phyloP scores from a whole-genome alignment of 1,284 basidiomycete species.

The Papiliotrema terrestris region DNA sequence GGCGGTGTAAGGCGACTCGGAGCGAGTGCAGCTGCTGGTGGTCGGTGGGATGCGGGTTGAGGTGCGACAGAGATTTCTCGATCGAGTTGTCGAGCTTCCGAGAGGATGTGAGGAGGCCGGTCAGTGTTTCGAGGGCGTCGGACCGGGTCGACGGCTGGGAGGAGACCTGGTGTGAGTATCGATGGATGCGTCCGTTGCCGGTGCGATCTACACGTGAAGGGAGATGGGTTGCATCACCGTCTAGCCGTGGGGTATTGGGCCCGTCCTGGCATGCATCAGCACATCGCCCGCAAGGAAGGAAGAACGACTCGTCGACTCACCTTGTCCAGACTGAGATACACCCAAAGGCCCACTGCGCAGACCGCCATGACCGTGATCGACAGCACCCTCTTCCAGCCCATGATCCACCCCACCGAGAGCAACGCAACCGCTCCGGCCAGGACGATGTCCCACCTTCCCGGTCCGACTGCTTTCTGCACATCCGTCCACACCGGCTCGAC shows the following conservation, averaged over 20 bases:
- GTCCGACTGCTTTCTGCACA: not conserved
- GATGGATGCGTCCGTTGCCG: no score
- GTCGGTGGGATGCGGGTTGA: slow-evolving; percentile 16
- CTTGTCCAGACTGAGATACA: no score
- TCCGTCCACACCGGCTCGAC: no score
- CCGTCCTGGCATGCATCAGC: no score
- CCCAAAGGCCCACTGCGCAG: not conserved
- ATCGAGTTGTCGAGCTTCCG: slow-evolving; percentile 27
- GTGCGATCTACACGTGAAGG: no score
- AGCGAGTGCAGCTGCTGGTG: slow-evolving; percentile 23
- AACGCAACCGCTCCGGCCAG: slow-evolving; percentile 15
- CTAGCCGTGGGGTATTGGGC: no score
- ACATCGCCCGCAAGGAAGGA: no score
- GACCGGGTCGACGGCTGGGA: not conserved
- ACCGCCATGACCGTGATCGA: not conserved
- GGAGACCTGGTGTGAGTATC: no score
- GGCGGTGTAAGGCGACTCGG: slow-evolving; percentile 32
- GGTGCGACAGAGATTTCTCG: not conserved
- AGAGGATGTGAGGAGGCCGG: slow-evolving; percentile 20
- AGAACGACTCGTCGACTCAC: no score
- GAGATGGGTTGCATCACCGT: no score
- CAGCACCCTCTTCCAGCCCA: not conserved
- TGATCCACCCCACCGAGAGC: slow-evolving; percentile 2
- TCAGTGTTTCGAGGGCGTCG: slow-evolving; percentile 7
- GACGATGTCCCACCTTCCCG: slow-evolving; percentile 22